Base-by-base conservation (phyloP, 441 rosid species). In the Gossypium schwendimanii region DNA sequence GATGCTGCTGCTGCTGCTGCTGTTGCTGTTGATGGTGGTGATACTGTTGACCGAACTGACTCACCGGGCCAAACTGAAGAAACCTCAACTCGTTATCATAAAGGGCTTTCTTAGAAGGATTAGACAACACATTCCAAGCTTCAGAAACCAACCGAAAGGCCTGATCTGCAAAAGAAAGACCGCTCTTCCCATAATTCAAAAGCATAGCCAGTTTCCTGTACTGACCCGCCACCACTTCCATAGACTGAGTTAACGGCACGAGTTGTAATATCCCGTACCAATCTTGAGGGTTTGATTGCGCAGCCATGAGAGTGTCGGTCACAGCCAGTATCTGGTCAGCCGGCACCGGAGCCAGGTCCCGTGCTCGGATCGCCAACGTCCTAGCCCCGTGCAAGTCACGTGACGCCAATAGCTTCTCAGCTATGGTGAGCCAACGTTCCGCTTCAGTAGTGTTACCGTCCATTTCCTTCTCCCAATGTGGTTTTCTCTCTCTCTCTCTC, bases 251-350 rank as follows among this genome's bases (percentile, higher is more conserved):
- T 58, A 90, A 71, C 5, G 88, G 86, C 26, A 78, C 82, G 53
- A 95, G 84, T 75, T 93, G 98, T 26, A 95, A 89, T 63, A 89
- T 87, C 68, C 89, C 84, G 76, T 95, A 95, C 89, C 89, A 95
- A 63, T 93, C 97, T 0, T 80, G 87, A 73, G 81, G 81, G 70
- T 78, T 80, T 17, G 77, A 62, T 55, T 91, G 88, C 10, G 83
- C 84, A 62, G 91, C 89, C 63, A 91, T 66, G 17, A 95, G 84
- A 33, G 92, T 80, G 81, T 91, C 97, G 76, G 85, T 90, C 31
- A 95, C 88, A 41, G 96, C 91, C 24, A 93, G 87, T 69, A 93
- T 84, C 65, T 83, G 92, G 47, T 87, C 91, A 0, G 92, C 83
- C 17, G 84, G 85, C 17, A 81, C 81, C 17, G 95, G 92, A 82